Evolutionary conservation across 805 yeast species (phyloP).

Genomic region (Priceomyces carsonii): DNA sequence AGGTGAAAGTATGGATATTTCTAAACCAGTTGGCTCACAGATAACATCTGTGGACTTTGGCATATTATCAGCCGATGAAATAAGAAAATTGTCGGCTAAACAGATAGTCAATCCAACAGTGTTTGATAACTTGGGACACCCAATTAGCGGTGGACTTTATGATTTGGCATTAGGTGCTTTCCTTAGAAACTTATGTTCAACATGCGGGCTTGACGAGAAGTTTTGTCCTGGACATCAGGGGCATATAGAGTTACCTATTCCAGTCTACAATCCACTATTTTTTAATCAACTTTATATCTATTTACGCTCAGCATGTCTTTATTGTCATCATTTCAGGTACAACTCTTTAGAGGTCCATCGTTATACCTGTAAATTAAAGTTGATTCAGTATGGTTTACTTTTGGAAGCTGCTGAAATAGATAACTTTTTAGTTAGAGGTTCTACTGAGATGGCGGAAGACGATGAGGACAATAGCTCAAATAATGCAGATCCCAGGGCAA

Average conservation of each 20-base stretch:
- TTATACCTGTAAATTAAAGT: conserved; percentile 71
- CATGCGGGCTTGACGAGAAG: conserved; percentile 94
- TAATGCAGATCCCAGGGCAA: conserved; percentile 38
- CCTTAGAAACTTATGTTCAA: conserved; percentile 81
- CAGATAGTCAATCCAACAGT: conserved; percentile 95
- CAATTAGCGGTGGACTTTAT: conserved; percentile 89
- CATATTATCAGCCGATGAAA: conserved; percentile 76
- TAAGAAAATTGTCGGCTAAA: conserved; percentile 85
- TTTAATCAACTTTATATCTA: conserved; percentile 87
- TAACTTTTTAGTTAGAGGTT: conserved; percentile 47
- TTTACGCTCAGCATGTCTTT: conserved; percentile 82
- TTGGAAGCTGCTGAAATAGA: conserved; percentile 78
- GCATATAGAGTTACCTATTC: conserved; percentile 93
- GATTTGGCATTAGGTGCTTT: conserved; percentile 97
- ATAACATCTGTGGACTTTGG: conserved; percentile 91
- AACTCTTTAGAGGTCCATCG: conserved; percentile 69
- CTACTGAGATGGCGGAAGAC: conserved; percentile 41
- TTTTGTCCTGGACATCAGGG: conserved; percentile 99
- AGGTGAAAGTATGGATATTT: conserved; percentile 73
- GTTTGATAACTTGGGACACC: conserved; percentile 95
- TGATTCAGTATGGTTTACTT: conserved; percentile 86
- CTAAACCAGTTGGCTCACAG: conserved; percentile 95
- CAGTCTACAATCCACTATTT: conserved; percentile 92
- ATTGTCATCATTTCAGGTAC: conserved; percentile 84
- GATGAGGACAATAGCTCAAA: conserved; percentile 47